Base-by-base conservation (phyloP, 2,329 filamentous ascomycete species). In the Botryosphaeria agaves region DNA sequence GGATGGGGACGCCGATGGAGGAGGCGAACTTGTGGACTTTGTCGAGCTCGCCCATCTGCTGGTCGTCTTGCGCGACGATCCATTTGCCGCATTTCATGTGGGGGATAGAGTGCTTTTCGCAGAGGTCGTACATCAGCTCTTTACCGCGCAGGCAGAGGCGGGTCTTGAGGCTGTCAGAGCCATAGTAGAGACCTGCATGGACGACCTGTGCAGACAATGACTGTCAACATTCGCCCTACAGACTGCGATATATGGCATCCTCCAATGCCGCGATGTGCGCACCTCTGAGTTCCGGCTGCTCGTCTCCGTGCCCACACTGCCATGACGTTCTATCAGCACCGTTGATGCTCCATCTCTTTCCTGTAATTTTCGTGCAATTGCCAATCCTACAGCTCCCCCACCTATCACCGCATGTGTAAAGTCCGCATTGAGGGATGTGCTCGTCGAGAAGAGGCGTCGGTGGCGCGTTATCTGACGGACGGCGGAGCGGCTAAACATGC, bases 141-240 rank as follows among this genome's bases (percentile, higher is more conserved):
- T 76, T 76, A 35, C 89, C 89, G 18, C 62, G 59, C 38, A 94
- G 63, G 56, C 89, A 98, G 8, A 98, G 69, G 11, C 59, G 57
- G 1, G 85, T 83, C 57, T 98, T 98, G 31, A 94, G 69, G 1
- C 74, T 76, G 24, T 58, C 54, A 5, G 63, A 49, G 11, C 79
- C 81, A 54, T 94, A 94, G 65, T 94, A 95, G 38, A 95, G 67
- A 9, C 89, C 89, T 1, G 82, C 89, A 52, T 98, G 89, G 43
- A 98, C 91, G 32, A 95, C 87, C 69, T 73, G 35, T 12, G 29
- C 8, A 7, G 20, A 27, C 12, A 17, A 15, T 15, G n/a, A 14
- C 12, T 5, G 14, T 12, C 14, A 20, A 27, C 27, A 15, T 24
- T 28, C 7, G 15, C 18, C 15, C 18, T n/a, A 9, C 5, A 16